Percentiles rank a stretch among this genome's conserved stretches.
Evolutionary conservation across 257 asterid species (phyloP).

Genomic region (Linderniella brevidens): DNA sequence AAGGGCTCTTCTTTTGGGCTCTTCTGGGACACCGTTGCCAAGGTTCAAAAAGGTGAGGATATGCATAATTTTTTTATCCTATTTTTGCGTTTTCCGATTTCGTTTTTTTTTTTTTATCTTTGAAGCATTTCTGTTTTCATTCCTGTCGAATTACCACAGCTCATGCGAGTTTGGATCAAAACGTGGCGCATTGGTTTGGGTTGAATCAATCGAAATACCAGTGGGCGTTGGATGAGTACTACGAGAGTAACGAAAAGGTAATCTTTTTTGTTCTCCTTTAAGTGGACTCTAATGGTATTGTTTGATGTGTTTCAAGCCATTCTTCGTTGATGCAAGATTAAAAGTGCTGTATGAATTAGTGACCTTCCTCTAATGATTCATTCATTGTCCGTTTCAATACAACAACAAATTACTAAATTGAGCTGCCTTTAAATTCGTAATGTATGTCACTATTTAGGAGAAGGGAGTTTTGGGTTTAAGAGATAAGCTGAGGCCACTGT

Average conservation of each 20-base stretch:
- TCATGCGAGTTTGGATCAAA: conserved; percentile 75
- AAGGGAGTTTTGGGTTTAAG: too few relatives aligned
- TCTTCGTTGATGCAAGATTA: too few relatives aligned
- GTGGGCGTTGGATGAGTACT: conserved; percentile 89
- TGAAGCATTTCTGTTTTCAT: background rate
- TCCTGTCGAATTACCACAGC: conserved; percentile 23
- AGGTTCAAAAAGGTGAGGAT: conserved; percentile 62
- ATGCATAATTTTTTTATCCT: background rate
- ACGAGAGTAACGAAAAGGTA: conserved; percentile 49
- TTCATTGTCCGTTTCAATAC: too few relatives aligned
- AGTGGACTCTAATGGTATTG: background rate
- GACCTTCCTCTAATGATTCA: too few relatives aligned
- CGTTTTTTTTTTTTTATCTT: background rate
- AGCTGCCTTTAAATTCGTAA: too few relatives aligned
- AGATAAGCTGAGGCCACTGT: too few relatives aligned
- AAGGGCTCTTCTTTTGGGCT: conserved; percentile 42
- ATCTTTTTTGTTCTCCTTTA: conserved; percentile 5
- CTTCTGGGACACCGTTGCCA: conserved; percentile 76
- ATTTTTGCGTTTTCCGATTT: background rate
- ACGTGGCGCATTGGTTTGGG: conserved; percentile 90
- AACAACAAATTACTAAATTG: too few relatives aligned
- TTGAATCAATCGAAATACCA: conserved; percentile 91
- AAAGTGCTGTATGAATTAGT: too few relatives aligned
- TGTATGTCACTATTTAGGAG: too few relatives aligned
- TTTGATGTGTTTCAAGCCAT: background rate